Percentiles rank a stretch among this genome's conserved stretches.
Conservation (phyloP, 2,329 filamentous ascomycete genomes). For the Paecilomyces sp. region DNA sequence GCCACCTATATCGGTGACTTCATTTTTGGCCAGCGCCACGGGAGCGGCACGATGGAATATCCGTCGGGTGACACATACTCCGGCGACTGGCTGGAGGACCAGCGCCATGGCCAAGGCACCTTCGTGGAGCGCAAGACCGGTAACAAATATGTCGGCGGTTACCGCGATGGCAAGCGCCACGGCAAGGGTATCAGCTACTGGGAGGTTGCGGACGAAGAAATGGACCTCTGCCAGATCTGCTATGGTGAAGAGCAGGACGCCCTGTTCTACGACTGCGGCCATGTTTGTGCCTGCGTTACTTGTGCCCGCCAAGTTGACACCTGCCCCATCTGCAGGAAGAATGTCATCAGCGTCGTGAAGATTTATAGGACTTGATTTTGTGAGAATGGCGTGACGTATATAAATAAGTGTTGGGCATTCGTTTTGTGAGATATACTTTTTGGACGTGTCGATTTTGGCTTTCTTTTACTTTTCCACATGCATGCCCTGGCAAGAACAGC, state of each 20-base stretch:
- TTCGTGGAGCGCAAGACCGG: constrained; percentile 50
- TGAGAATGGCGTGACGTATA: background rate
- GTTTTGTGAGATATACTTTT: background rate
- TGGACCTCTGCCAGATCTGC: constrained; percentile 55
- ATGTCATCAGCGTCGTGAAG: constrained; percentile 51
- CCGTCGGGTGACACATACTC: constrained; percentile 45
- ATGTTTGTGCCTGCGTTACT: constrained; percentile 54
- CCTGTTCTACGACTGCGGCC: constrained; percentile 57
- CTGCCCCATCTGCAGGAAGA: constrained; percentile 56
- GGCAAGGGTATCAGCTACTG: constrained; percentile 57
- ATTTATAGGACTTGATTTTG: constrained; percentile 41
- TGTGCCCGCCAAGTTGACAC: constrained; percentile 53
- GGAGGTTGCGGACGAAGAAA: constrained; percentile 55
- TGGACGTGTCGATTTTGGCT: background rate
- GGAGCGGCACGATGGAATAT: constrained; percentile 52
- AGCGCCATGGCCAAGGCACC: constrained; percentile 50
- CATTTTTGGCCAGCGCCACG: constrained; percentile 45
- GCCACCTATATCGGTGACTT: constrained; percentile 52
- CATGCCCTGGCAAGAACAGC: background rate
- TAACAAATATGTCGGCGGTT: constrained; percentile 56
- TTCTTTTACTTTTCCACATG: constrained; percentile 5
- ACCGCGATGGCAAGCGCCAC: constrained; percentile 53
- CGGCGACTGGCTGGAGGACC: constrained; percentile 39
- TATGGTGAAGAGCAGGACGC: constrained; percentile 54
- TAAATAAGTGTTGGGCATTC: background rate